phyloP scores from a whole-genome alignment of 306 rosid genomes.

The Fagus sylvatica region DNA sequence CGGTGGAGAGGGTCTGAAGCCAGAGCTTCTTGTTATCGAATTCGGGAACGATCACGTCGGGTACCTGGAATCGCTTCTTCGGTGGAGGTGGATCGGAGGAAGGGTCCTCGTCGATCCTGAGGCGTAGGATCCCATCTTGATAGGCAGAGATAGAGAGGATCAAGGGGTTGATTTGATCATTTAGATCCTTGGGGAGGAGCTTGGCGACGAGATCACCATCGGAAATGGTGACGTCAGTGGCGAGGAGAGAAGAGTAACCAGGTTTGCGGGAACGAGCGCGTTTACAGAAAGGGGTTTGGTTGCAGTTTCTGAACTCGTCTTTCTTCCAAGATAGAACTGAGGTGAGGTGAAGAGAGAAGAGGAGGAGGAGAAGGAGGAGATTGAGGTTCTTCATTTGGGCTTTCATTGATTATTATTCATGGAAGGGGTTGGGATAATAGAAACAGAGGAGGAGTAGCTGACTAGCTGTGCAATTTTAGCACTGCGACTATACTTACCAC shows the following conservation, averaged over 20 bases:
- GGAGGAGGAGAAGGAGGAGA: slow-evolving; percentile 42
- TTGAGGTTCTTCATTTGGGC: slow-evolving; percentile 35
- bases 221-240: slow-evolving; percentile 50
- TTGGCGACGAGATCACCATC: slow-evolving; percentile 79
- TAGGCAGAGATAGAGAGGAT: slow-evolving; percentile 69
- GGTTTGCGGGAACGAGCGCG: slow-evolving; percentile 76
- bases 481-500: too few relatives aligned
- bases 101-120: slow-evolving; percentile 80
- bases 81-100: slow-evolving; percentile 52
- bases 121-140: slow-evolving; percentile 68
- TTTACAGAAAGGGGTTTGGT: slow-evolving; percentile 94
- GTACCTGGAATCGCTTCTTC: slow-evolving; percentile 75
- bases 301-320: slow-evolving; percentile 84
- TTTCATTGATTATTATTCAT: slow-evolving; percentile 8
- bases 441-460: background rate
- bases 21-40: slow-evolving; percentile 58
- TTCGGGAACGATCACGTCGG: slow-evolving; percentile 69
- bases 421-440: background rate
- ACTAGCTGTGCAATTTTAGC: too few relatives aligned
- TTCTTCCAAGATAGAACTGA: slow-evolving; percentile 78
- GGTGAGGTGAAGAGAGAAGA: slow-evolving; percentile 34
- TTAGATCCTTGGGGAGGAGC: slow-evolving; percentile 41
- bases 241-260: slow-evolving; percentile 54
- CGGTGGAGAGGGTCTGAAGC: slow-evolving; percentile 56
- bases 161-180: slow-evolving; percentile 49